These are phyloP conservation scores for Monosporascus sp. DNA, from an alignment of 2,329 filamentous ascomycete species.

Conservation along the genomic window DNA sequence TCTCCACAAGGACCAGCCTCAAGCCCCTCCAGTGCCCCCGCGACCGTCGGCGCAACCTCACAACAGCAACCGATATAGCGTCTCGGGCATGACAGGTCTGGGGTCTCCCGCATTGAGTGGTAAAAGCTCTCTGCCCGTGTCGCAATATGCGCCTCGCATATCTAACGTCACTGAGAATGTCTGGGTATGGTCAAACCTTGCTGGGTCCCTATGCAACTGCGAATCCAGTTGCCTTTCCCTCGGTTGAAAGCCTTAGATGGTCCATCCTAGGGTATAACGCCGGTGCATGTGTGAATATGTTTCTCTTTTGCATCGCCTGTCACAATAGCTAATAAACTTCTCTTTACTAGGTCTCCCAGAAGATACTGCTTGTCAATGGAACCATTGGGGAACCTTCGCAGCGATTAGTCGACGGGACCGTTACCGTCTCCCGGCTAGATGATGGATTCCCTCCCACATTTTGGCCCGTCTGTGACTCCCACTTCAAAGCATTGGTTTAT, in stretches of 20 bases:
- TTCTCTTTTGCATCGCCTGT: too few species aligned
- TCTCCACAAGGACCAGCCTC: conserved; percentile 48
- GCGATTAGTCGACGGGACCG: conserved; percentile 67
- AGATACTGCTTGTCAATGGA: conserved; percentile 76
- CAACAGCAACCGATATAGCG: conserved; percentile 55
- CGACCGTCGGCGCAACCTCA: conserved; percentile 34
- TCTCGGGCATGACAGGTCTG: conserved; percentile 58
- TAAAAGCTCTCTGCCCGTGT: conserved; percentile 55
- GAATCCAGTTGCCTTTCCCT: neutral
- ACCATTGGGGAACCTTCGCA: conserved; percentile 69
- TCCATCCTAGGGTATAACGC: neutral
- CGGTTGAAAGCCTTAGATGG: neutral
- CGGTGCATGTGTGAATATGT: too few species aligned
- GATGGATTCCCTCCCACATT: conserved; percentile 75
- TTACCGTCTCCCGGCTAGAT: conserved; percentile 77
- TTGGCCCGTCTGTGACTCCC: conserved; percentile 85
- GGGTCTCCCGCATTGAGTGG: conserved; percentile 51
- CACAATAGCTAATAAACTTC: conserved; percentile 8
- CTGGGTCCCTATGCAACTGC: conserved; percentile 1
- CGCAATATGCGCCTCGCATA: conserved; percentile 75
- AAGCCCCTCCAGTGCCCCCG: conserved; percentile 25
- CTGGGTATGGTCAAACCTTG: conserved; percentile 59
- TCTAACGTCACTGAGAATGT: conserved; percentile 74
- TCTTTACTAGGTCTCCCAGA: conserved; percentile 72
- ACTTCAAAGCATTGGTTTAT: conserved; percentile 89